Conservation (phyloP, 768 basidiomycete genomes). For the Phanerochaete carnosa region DNA sequence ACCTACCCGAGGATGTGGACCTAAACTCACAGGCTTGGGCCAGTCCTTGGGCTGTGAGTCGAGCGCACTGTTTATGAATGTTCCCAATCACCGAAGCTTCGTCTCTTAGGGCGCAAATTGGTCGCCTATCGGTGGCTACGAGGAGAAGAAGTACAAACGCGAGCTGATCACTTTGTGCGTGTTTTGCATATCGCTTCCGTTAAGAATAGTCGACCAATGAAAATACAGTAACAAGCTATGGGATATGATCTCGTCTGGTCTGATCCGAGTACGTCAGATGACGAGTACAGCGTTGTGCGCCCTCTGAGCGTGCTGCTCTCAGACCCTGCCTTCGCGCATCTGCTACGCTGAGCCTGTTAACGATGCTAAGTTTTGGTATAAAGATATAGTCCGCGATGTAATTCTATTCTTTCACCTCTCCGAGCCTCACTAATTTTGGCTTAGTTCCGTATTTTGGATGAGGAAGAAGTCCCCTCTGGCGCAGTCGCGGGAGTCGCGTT, state of each 20-base stretch:
- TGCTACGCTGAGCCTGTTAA: constrained; percentile 24
- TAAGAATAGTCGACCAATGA: no score
- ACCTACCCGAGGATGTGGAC: constrained; percentile 32
- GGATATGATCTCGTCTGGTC: constrained; percentile 42
- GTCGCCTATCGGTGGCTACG: constrained; percentile 35
- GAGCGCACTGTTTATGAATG: neutral
- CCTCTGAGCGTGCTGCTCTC: constrained; percentile 1
- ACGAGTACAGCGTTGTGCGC: neutral
- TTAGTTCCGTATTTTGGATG: constrained; percentile 32
- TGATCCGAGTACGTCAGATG: constrained; percentile 33
- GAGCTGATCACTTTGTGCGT: constrained; percentile 43
- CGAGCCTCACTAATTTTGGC: neutral
- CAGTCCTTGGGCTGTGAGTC: constrained; percentile 48
- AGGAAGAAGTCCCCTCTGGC: constrained; percentile 33
- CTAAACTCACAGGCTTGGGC: constrained; percentile 42
- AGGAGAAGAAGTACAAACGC: constrained; percentile 33
- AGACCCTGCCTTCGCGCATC: constrained; percentile 35
- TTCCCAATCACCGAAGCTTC: neutral
- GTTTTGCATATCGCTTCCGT: neutral
- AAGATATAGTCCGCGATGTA: constrained; percentile 37
- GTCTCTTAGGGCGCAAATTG: constrained; percentile 42
- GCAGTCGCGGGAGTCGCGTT: constrained; percentile 38
- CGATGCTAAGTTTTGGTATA: constrained; percentile 34
- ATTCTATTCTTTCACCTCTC: neutral
- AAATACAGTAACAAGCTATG: constrained; percentile 40